These are phyloP conservation scores for Plasmodium cynomolgi DNA, from an alignment of 169 alveolate species.

Conservation along the genomic window DNA sequence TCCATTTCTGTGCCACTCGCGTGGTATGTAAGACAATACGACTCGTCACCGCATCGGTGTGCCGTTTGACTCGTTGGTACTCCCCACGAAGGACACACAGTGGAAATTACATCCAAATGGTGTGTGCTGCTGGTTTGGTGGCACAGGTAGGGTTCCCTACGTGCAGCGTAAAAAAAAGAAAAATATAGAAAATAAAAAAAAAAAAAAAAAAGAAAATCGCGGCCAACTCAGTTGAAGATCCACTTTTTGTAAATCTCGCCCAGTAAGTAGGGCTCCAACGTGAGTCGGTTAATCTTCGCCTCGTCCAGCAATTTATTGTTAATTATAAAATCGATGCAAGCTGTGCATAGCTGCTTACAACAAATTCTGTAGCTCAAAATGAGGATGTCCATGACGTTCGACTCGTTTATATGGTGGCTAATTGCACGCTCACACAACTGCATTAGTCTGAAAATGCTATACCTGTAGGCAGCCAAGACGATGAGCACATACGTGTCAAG, in stretches of 20 bases:
- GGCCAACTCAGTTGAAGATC: background rate
- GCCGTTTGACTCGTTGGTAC: too few species aligned
- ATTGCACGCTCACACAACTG: conserved; percentile 29
- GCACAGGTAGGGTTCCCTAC: background rate
- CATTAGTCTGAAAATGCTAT: conserved; percentile 9
- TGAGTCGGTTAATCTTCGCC: conserved; percentile 14
- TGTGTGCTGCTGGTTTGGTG: background rate
- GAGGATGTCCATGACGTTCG: conserved; percentile 14
- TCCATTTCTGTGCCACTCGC: background rate
- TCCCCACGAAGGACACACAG: too few species aligned
- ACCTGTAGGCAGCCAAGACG: background rate
- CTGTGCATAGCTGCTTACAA: conserved; percentile 37
- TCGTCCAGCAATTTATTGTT: conserved; percentile 27
- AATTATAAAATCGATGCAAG: conserved; percentile 40
- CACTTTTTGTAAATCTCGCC: conserved; percentile 43
- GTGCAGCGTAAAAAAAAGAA: background rate
- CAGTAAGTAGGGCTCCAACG: conserved; percentile 26
- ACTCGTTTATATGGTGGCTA: conserved; percentile 3
- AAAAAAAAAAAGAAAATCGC: background rate
- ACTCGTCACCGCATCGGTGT: too few species aligned
- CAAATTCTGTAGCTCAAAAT: conserved; percentile 14
- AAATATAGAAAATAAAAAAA: background rate
- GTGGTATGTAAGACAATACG: too few species aligned
- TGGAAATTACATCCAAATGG: background rate
- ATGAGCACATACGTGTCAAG: conserved; percentile 8